Evolutionary conservation across 2,329 filamentous ascomycete genomes (phyloP).

Genomic region (Byssothecium circinans): DNA sequence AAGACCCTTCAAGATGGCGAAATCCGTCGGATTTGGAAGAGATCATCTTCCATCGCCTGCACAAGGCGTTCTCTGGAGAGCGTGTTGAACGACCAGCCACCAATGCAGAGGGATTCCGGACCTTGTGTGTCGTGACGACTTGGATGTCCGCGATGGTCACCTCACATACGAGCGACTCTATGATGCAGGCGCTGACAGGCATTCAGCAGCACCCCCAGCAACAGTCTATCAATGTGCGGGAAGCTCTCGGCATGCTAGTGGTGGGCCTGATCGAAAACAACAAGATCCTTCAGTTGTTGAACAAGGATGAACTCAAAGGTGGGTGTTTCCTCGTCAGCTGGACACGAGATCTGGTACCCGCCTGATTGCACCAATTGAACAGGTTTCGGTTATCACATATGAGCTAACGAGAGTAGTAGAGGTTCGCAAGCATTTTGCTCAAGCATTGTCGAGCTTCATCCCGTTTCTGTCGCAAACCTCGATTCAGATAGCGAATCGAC

Average conservation of each 20-base stretch:
- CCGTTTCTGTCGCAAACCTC: conserved; percentile 59
- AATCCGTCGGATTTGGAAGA: conserved; percentile 44
- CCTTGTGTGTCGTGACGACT: conserved; percentile 32
- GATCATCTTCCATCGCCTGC: conserved; percentile 40
- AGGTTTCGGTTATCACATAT: background rate
- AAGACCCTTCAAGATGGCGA: conserved; percentile 27
- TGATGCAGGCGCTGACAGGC: conserved; percentile 45
- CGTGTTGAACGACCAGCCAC: conserved; percentile 31
- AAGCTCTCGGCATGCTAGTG: conserved; percentile 66
- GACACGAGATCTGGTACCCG: conserved; percentile 2
- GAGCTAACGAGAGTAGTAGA: conserved; percentile 24
- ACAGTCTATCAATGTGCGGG: conserved; percentile 64
- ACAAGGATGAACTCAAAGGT: conserved; percentile 58
- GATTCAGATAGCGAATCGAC: conserved; percentile 43
- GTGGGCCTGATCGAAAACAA: conserved; percentile 64
- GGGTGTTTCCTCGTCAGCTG: conserved; percentile 18
- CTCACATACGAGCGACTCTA: conserved; percentile 42
- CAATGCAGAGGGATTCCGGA: conserved; percentile 33
- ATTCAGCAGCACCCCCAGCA: conserved; percentile 52
- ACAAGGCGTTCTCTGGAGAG: conserved; percentile 38
- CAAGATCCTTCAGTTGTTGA: conserved; percentile 57
- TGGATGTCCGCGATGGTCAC: conserved; percentile 47
- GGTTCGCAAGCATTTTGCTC: conserved; percentile 34
- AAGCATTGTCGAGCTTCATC: conserved; percentile 37
- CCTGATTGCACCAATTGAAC: background rate